phyloP scores from a whole-genome alignment of 1,139 yeast species.

The Scheffersomyces lignicola region DNA sequence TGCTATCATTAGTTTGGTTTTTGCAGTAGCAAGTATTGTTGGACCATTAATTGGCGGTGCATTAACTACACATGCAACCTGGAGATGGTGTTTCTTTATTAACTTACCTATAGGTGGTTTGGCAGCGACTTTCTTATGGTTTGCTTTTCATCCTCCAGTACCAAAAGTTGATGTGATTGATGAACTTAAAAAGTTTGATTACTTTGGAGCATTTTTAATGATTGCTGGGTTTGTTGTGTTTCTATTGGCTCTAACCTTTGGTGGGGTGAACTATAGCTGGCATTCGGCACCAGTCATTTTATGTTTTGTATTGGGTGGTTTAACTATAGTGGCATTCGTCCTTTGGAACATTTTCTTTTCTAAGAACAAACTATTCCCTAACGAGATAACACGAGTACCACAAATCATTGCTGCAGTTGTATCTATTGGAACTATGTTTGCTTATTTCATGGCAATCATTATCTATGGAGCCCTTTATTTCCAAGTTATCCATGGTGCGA shows the following conservation, averaged over 20 bases:
- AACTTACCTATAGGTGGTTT: slow-evolving; percentile 41
- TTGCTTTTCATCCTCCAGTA: slow-evolving; percentile 34
- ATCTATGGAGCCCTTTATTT: slow-evolving; percentile 36
- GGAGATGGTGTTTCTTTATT: slow-evolving; percentile 82
- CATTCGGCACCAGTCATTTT: slow-evolving; percentile 47
- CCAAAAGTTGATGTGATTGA: slow-evolving; percentile 22
- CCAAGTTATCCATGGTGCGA: slow-evolving; percentile 33
- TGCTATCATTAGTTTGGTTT: slow-evolving; percentile 43
- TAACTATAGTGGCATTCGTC: slow-evolving; percentile 17
- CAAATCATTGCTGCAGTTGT: slow-evolving; percentile 25
- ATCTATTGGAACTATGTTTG: slow-evolving; percentile 17
- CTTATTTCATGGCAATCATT: slow-evolving; percentile 25
- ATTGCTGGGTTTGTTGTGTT: slow-evolving; percentile 42
- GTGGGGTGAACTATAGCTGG: slow-evolving; percentile 53
- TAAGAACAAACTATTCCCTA: slow-evolving; percentile 28
- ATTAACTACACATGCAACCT: slow-evolving; percentile 40
- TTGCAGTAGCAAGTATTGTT: slow-evolving; percentile 48
- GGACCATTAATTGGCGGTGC: slow-evolving; percentile 62
- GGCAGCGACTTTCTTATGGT: slow-evolving; percentile 25
- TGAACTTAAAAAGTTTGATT: slow-evolving; percentile 47
- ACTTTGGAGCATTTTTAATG: slow-evolving; percentile 47
- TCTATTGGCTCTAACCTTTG: slow-evolving; percentile 42
- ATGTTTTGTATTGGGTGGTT: slow-evolving; percentile 47
- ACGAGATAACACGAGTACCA: slow-evolving; percentile 22
- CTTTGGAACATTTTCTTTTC: slow-evolving; percentile 29